Evolutionary conservation across 768 basidiomycete genomes (phyloP), one percentile per base, ranked within the genome.

Genomic region (Serpula lacrymans): DNA sequence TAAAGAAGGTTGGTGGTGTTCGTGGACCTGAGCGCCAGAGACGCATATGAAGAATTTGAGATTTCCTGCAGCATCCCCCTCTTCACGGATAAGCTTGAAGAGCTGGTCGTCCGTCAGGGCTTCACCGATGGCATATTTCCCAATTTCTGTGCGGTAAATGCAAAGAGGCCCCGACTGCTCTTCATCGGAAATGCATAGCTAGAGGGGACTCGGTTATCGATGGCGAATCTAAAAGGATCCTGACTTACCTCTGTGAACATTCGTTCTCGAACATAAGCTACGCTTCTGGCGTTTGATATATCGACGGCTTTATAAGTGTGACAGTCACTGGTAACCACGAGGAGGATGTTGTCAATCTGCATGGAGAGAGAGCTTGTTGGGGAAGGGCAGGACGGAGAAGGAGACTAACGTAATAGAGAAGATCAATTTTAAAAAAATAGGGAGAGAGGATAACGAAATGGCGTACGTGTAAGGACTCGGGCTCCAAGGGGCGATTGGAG

Each of bases 81-180:
- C 65, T 29, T 80, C 71, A 40, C 71, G 69, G 59, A 90, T 91
- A 25, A 93, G 71, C 13, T 77, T 71, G 52, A 87, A 75, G 5
- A 98, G 67, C 45, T 69, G 70, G 21, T 89, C 83, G 46, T 85
- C 78, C 10, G 75, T 65, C 23, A 96, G 64, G 6, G 91, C 78
- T 11, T 82, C 81, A 4, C 88, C 80, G 31, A 85, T 75, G 13
- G 85, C 84, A 48, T 72, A 84, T 20, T 78, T 75, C 43, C 87
- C 88, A 52, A 96, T 84, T 62, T 89, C 87, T 1, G 92, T 95
- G 46, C 82, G 84, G 68, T 88, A 92, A 40, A 98, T 84, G 18
- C 82, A 78, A 57, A 84, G 83, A 21, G 74, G 78, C 6, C 56
- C 43, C 6, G 71, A 60, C 55, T 87, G 82, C 42, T 95, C 89